These are phyloP conservation scores for Lactarius quietus DNA, from an alignment of 768 basidiomycete genomes.

Conservation along the genomic window DNA sequence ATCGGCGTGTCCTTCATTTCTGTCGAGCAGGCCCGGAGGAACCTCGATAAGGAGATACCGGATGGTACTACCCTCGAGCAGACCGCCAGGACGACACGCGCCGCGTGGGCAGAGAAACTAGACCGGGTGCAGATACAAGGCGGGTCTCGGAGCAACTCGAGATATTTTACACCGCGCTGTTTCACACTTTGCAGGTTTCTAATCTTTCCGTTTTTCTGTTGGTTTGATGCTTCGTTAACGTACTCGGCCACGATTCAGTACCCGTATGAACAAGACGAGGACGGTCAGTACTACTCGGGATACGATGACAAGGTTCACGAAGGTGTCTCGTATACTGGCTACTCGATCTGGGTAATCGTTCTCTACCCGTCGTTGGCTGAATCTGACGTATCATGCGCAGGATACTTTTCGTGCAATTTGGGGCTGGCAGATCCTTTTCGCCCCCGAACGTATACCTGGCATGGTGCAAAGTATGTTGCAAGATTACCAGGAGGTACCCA, in stretches of 20 bases:
- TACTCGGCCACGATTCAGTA: constrained; percentile 44
- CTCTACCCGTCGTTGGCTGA: too few species aligned
- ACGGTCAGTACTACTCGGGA: constrained; percentile 68
- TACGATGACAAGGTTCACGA: constrained; percentile 64
- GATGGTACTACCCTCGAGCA: constrained; percentile 38
- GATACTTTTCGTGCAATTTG: constrained; percentile 78
- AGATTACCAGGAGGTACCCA: constrained; percentile 60
- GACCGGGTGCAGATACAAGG: constrained; percentile 38
- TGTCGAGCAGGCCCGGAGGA: constrained; percentile 49
- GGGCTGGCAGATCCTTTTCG: constrained; percentile 74
- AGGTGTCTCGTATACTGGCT: constrained; percentile 75
- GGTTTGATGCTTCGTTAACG: background rate
- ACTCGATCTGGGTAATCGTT: constrained; percentile 67
- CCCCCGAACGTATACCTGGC: too few species aligned
- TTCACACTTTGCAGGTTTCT: constrained; percentile 57
- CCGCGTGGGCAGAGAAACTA: constrained; percentile 41
- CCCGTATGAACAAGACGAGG: constrained; percentile 71
- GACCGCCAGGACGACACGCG: constrained; percentile 37
- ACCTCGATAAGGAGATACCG: constrained; percentile 40
- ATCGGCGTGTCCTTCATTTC: constrained; percentile 76
- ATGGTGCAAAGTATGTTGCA: too few species aligned
- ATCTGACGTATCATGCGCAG: constrained; percentile 35
- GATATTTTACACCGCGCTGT: constrained; percentile 57
- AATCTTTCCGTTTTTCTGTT: background rate
- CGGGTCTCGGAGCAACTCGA: constrained; percentile 33